phyloP scores from a whole-genome alignment of 1,284 basidiomycete species.

The Moesziomyces sp. region DNA sequence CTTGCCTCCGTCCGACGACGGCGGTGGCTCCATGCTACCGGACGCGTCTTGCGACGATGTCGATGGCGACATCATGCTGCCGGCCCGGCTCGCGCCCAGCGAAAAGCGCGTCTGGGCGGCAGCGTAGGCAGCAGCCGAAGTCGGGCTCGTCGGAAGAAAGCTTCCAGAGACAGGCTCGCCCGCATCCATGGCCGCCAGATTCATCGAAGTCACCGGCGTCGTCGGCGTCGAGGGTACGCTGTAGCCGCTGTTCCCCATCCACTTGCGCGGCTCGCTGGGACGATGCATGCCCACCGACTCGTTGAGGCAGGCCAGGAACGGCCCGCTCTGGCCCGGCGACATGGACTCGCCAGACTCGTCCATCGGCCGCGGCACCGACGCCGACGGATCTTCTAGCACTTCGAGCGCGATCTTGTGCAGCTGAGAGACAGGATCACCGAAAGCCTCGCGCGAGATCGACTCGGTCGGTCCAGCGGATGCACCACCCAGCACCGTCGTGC shows the following conservation, averaged over 20 bases:
- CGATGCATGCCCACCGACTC: conserved; percentile 61
- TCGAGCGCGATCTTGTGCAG: conserved; percentile 75
- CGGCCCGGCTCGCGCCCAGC: conserved; percentile 21
- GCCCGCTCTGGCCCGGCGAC: conserved; percentile 55
- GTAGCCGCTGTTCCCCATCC: conserved; percentile 42
- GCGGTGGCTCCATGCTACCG: conserved; percentile 35
- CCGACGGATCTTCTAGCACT: conserved; percentile 52
- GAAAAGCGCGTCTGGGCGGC: conserved; percentile 58
- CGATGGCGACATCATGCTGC: conserved; percentile 34
- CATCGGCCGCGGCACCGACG: conserved; percentile 22
- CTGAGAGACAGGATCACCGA: conserved; percentile 93
- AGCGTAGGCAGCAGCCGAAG: conserved; percentile 49
- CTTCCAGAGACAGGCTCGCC: conserved; percentile 13
- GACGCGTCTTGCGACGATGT: conserved; percentile 37
- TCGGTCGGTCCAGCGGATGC: conserved; percentile 76
- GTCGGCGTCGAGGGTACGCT: conserved; percentile 58
- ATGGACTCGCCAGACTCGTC: conserved; percentile 36
- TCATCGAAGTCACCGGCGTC: conserved; percentile 58
- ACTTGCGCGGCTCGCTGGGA: conserved; percentile 54
- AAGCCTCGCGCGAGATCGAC: conserved; percentile 80
- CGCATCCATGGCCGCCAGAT: conserved; percentile 33
- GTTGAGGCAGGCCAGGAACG: conserved; percentile 60
- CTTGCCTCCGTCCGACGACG: conserved; percentile 64
- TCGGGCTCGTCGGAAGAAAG: conserved; percentile 31
- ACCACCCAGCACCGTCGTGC: conserved; percentile 87